Conservation (phyloP, 495 filamentous ascomycete species). For the Margaritispora aquatica region DNA sequence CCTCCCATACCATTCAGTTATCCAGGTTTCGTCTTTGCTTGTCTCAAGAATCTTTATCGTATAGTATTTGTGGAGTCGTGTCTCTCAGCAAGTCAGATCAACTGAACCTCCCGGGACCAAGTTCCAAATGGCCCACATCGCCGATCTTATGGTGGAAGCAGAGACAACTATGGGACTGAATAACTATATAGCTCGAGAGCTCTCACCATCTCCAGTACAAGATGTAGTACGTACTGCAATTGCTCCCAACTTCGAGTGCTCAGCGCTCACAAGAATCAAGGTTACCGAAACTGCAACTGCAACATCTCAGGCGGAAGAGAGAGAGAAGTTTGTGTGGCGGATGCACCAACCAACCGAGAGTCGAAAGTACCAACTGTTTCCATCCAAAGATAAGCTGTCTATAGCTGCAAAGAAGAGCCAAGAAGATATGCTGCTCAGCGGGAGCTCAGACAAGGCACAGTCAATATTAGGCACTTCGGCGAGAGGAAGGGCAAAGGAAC, state of each 20-base stretch:
- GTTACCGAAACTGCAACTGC: slow-evolving; percentile 25
- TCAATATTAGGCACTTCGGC: slow-evolving; percentile 32
- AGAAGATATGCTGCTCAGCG: slow-evolving; percentile 44
- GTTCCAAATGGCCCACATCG: slow-evolving; percentile 25
- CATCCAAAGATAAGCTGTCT: slow-evolving; percentile 31
- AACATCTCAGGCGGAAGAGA: slow-evolving; percentile 34
- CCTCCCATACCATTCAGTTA: not conserved
- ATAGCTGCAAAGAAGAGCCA: slow-evolving; percentile 35
- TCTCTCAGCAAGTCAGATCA: slow-evolving; percentile 3
- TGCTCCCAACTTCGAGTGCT: not conserved
- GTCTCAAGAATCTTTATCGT: not conserved
- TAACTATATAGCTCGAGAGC: slow-evolving; percentile 28
- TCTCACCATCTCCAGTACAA: slow-evolving; percentile 15
- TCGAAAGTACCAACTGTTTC: slow-evolving; percentile 48
- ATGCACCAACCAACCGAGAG: slow-evolving; percentile 41
- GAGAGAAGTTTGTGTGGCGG: slow-evolving; percentile 39
- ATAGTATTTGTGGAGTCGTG: not conserved
- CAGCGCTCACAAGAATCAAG: slow-evolving; percentile 10
- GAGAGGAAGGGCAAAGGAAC: slow-evolving; percentile 42
- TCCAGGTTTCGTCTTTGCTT: not conserved
- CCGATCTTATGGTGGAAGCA: slow-evolving; percentile 22
- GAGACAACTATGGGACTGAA: slow-evolving; percentile 22
- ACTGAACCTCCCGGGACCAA: not conserved
- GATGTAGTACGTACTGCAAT: slow-evolving; percentile 16
- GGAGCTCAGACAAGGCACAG: slow-evolving; percentile 36